A percentile compares a stretch with the other conserved stretches of the same genome.
phyloP scores from a whole-genome alignment of 148 eudicot species.

The Salicornia ramosissima region DNA sequence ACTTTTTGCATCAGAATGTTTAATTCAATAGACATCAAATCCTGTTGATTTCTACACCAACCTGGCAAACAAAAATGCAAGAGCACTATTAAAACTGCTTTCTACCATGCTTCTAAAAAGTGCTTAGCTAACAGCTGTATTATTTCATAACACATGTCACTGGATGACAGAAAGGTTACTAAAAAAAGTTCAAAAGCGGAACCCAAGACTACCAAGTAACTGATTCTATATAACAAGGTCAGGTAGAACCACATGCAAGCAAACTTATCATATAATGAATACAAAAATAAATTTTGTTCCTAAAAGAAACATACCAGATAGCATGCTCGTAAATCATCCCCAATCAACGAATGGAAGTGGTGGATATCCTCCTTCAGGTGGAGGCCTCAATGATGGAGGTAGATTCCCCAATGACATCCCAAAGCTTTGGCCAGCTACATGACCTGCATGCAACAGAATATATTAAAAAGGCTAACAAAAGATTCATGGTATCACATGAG shows the following conservation, averaged over 20 bases:
- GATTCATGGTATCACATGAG: not conserved
- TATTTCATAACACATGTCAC: no score
- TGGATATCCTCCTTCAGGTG: conserved; percentile 85
- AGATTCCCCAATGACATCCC: conserved; percentile 64
- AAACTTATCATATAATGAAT: not conserved
- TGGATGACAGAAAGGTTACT: not conserved
- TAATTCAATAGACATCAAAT: not conserved
- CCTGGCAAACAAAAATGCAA: no score
- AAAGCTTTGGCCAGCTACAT: conserved; percentile 40
- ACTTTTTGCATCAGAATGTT: no score
- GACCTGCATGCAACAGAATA: conserved; percentile 35
- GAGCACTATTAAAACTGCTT: not conserved
- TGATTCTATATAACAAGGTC: not conserved
- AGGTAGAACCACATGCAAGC: not conserved
- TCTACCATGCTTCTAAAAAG: not conserved
- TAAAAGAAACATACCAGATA: not conserved
- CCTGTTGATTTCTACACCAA: no score
- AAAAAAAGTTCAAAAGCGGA: not conserved
- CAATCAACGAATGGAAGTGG: conserved; percentile 74
- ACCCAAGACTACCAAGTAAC: not conserved
- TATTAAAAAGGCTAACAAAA: conserved; percentile 8
- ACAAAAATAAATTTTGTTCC: not conserved
- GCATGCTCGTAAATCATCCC: conserved; percentile 45
- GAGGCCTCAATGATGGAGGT: conserved; percentile 88
- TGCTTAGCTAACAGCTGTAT: no score